phyloP scores from a whole-genome alignment of 2,329 filamentous ascomycete genomes.

The Scedosporium minutisporum region DNA sequence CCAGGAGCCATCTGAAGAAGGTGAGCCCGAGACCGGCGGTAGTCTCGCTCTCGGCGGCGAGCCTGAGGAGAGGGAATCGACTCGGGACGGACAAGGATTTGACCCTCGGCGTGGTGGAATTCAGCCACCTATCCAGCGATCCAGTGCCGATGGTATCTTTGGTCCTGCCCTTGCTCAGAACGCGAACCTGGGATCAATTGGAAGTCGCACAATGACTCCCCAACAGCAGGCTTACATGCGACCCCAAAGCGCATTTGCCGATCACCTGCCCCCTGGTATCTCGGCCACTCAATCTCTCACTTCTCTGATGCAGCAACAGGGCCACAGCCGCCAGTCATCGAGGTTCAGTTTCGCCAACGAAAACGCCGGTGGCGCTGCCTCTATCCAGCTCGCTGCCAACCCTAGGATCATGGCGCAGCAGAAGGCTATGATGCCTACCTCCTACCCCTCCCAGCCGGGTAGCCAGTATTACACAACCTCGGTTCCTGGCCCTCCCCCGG shows the following conservation, averaged over 20 bases:
- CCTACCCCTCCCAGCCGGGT: slow-evolving; percentile 48
- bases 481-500: slow-evolving; percentile 87
- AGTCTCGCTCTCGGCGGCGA: slow-evolving; percentile 88
- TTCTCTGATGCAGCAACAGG: slow-evolving; percentile 47
- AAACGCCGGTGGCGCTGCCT: slow-evolving; percentile 34
- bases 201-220: slow-evolving; percentile 65
- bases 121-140: slow-evolving; percentile 68
- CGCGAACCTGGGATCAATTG: slow-evolving; percentile 41
- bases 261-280: slow-evolving; percentile 51
- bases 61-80: slow-evolving; percentile 66
- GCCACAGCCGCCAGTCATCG: slow-evolving; percentile 75
- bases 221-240: slow-evolving; percentile 66
- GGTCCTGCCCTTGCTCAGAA: slow-evolving; percentile 39
- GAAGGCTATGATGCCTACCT: slow-evolving; percentile 72
- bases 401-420: slow-evolving; percentile 76
- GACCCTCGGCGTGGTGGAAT: slow-evolving; percentile 56
- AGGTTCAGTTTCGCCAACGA: slow-evolving; percentile 85
- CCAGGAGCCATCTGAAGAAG: slow-evolving; percentile 56
- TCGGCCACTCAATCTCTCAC: slow-evolving; percentile 33
- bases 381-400: slow-evolving; percentile 70
- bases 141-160: slow-evolving; percentile 42
- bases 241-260: slow-evolving; percentile 48
- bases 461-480: slow-evolving; percentile 73
- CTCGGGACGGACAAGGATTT: slow-evolving; percentile 39
- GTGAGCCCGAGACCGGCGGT: slow-evolving; percentile 67